A percentile compares a stretch with the other conserved stretches of the same genome.
Evolutionary conservation across 2,329 filamentous ascomycete genomes (phyloP).

Genomic region (Elsinoe necatrix): DNA sequence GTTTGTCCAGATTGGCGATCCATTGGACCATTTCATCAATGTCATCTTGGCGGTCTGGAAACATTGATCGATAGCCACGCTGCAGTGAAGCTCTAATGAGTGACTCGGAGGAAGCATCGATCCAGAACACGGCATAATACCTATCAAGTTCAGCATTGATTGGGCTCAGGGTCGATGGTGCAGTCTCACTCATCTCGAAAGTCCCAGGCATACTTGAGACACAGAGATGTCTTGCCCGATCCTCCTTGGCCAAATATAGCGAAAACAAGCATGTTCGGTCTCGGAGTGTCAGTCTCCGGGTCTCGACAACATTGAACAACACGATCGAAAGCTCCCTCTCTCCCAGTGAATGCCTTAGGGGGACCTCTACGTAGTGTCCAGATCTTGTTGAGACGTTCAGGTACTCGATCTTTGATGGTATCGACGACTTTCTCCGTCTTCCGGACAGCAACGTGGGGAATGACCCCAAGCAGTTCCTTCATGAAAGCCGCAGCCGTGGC

Average conservation of each 20-base stretch:
- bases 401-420: neutral
- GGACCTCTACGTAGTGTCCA: neutral
- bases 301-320: neutral
- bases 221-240: neutral
- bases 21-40: neutral
- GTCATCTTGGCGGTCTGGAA: neutral
- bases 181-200: neutral
- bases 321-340: neutral
- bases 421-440: neutral
- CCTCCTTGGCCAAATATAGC: neutral
- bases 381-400: neutral
- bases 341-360: neutral
- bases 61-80: neutral
- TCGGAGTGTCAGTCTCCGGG: neutral
- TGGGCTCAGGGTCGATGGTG: too few species aligned
- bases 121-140: neutral
- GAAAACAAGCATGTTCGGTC: neutral
- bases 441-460: neutral
- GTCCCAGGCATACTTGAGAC: neutral
- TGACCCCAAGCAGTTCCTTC: conserved; percentile 12
- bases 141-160: neutral
- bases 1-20: neutral
- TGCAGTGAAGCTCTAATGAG: neutral
- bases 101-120: neutral
- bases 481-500: conserved; percentile 16